phyloP scores from a whole-genome alignment of 768 basidiomycete species.

The Amanita rubescens region DNA sequence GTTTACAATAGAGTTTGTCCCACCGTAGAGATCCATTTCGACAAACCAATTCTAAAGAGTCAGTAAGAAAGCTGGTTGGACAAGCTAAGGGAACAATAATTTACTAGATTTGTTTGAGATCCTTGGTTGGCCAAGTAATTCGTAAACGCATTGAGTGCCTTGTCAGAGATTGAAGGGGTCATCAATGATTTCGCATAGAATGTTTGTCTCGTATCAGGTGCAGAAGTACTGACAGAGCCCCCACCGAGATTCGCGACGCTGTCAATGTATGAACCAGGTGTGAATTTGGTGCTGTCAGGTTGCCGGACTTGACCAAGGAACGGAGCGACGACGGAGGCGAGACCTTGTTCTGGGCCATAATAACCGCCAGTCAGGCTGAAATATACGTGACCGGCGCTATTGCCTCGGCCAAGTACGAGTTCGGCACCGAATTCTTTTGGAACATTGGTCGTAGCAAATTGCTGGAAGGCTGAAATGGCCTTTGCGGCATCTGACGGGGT shows the following conservation, averaged over 20 bases:
- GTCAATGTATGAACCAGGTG: slow-evolving; percentile 24
- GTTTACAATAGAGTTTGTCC: slow-evolving; percentile 33
- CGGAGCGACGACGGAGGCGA: slow-evolving; percentile 8
- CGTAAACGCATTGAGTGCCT: slow-evolving; percentile 24
- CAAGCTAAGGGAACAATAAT: too few species aligned
- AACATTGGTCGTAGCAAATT: slow-evolving; percentile 26
- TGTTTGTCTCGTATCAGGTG: slow-evolving; percentile 26
- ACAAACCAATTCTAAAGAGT: slow-evolving; percentile 31
- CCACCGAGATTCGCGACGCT: slow-evolving; percentile 23
- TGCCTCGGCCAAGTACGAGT: slow-evolving; percentile 23
- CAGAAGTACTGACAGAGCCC: slow-evolving; percentile 13
- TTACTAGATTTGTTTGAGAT: slow-evolving; percentile 5
- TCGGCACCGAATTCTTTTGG: slow-evolving; percentile 28
- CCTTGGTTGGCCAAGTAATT: slow-evolving; percentile 29
- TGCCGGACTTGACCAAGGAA: slow-evolving; percentile 10
- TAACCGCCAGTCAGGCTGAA: slow-evolving; percentile 23
- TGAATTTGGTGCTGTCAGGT: slow-evolving; percentile 2
- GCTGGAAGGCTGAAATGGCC: slow-evolving; percentile 27
- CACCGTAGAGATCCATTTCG: slow-evolving; percentile 32
- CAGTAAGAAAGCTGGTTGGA: too few species aligned
- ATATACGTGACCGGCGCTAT: slow-evolving; percentile 3
- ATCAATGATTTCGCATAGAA: slow-evolving; percentile 38
- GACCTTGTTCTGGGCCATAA: slow-evolving; percentile 7
- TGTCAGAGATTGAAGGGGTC: slow-evolving; percentile 28
- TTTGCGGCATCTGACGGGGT: slow-evolving; percentile 21